These are phyloP conservation scores for Emericellopsis atlantica DNA, from an alignment of 2,329 filamentous ascomycete genomes.

Conservation along the genomic window DNA sequence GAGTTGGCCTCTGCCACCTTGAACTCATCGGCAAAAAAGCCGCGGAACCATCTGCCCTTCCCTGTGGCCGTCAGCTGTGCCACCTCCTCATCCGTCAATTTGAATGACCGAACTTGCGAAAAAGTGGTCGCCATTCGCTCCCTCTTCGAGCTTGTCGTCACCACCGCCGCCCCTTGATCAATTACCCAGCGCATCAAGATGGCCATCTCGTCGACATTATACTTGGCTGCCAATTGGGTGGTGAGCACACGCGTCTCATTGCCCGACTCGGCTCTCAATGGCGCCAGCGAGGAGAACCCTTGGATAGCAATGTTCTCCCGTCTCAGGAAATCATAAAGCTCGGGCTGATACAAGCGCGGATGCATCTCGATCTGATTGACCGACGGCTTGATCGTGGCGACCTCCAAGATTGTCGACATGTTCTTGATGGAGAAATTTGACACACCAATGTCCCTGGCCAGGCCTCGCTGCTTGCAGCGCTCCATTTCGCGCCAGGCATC, in stretches of 20 bases:
- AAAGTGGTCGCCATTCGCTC: conserved; percentile 20
- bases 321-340: conserved; percentile 42
- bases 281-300: conserved; percentile 43
- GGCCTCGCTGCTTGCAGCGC: conserved; percentile 53
- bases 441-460: conserved; percentile 60
- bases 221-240: conserved; percentile 39
- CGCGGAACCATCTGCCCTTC: not conserved
- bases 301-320: conserved; percentile 42
- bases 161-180: conserved; percentile 43
- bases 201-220: conserved; percentile 41
- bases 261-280: conserved; percentile 29
- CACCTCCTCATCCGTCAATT: not conserved
- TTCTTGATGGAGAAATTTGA: conserved; percentile 56
- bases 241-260: conserved; percentile 42
- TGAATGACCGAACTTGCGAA: not conserved
- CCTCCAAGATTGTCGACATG: conserved; percentile 41
- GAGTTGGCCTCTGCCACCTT: not conserved
- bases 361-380: conserved; percentile 77
- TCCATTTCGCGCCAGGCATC: conserved; percentile 46
- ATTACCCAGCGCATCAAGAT: conserved; percentile 47
- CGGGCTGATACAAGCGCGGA: conserved; percentile 56
- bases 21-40: not conserved
- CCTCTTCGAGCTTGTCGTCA: conserved; percentile 48
- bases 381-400: conserved; percentile 49
- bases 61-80: not conserved